Evolutionary conservation across 768 basidiomycete genomes (phyloP), one percentile per base, ranked within the genome.

Genomic region (Tylopilus sp.): DNA sequence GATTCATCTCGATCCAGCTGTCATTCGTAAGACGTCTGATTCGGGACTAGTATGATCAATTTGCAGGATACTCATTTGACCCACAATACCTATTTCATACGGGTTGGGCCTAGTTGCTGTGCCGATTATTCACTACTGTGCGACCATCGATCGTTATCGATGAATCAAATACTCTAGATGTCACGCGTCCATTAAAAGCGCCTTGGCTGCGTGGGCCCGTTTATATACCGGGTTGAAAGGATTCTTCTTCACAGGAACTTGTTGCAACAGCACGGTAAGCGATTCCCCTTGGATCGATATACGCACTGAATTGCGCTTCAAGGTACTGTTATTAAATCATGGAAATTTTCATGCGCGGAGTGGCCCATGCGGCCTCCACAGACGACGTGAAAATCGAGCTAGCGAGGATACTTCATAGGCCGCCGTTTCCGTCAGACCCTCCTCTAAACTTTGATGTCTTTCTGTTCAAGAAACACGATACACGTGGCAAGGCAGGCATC

Each of bases 281-380:
- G 7, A 23, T 46, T 44, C 44, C 28, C n/a, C 39, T 3, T 23
- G 22, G 28, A 30, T 25, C 13, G 12, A 45, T 28, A 5, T 6
- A 4, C 26, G 13, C 30, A 33, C 21, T 54, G 35, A 55, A 52
- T 36, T 0, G 20, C 2, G 23, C 21, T 28, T 20, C 21, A 40
- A 41, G 46, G 23, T 47, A 48, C 48, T 51, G 10, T 33, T 36
- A 45, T 33, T 36, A 45, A 26, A 58, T 38, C 47, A 73, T 73
- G 72, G 68, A 73, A 6, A 25, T 73, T 18, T 73, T 62, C 57
- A 69, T 73, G 70, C 46, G 53, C 15, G 50, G 60, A n/a, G 59
- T 73, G 11, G 43, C 65, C 4, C 44, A 56, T 11, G 59, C 69
- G 36, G 71, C 65, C 1, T 54, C 35, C 1, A 60, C 55, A 18